These are phyloP conservation scores for Colletotrichum euphorbiae DNA, from an alignment of 2,329 filamentous ascomycete genomes.

Conservation along the genomic window DNA sequence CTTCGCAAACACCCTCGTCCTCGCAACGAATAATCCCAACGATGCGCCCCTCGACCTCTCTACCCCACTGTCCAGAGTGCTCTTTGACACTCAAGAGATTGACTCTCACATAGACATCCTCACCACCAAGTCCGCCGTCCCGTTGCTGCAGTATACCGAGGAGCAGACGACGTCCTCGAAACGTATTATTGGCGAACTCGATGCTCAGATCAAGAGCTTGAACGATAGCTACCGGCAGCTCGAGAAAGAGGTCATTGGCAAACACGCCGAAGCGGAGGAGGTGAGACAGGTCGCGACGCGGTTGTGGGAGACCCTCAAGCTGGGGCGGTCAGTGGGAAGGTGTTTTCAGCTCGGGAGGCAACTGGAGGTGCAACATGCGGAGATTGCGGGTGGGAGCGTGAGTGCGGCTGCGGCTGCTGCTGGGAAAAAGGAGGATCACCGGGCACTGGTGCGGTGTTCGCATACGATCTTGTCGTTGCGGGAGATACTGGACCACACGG, in stretches of 20 bases:
- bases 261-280: conserved; percentile 81
- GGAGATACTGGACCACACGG: conserved; percentile 76
- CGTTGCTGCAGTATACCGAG: conserved; percentile 82
- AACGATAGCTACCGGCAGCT: conserved; percentile 88
- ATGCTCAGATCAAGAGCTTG: conserved; percentile 81
- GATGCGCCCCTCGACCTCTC: conserved; percentile 93
- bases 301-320: conserved; percentile 81
- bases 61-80: conserved; percentile 89
- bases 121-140: conserved; percentile 85
- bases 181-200: conserved; percentile 79
- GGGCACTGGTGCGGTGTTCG: conserved; percentile 83
- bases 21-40: conserved; percentile 90
- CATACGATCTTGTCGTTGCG: conserved; percentile 82
- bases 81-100: conserved; percentile 97
- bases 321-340: conserved; percentile 81
- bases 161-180: conserved; percentile 79
- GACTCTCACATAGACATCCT: conserved; percentile 94
- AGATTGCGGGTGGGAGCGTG: conserved; percentile 63
- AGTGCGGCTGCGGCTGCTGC: conserved; percentile 47
- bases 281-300: conserved; percentile 81
- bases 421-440: conserved; percentile 75
- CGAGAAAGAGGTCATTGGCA: conserved; percentile 86
- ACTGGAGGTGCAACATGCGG: conserved; percentile 85
- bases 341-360: conserved; percentile 86
- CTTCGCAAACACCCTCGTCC: conserved; percentile 91